Evolutionary conservation across 2,329 filamentous ascomycete species (phyloP).

Genomic region (Penicillium sp.): DNA sequence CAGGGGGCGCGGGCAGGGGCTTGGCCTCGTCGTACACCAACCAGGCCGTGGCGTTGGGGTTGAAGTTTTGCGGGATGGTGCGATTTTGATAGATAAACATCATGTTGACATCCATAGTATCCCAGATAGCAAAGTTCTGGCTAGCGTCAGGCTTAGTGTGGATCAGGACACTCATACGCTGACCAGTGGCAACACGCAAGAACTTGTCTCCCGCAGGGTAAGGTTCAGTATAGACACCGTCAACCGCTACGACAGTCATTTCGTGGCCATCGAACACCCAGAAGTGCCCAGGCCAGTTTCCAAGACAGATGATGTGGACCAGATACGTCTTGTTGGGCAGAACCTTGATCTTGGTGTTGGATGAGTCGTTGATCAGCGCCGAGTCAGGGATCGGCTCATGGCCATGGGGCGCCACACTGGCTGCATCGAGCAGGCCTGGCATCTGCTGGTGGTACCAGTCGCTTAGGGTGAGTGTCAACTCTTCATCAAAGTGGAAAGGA

Average conservation of each 20-base stretch:
- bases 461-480: constrained; percentile 56
- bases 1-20: constrained; percentile 42
- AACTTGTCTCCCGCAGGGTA: constrained; percentile 45
- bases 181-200: constrained; percentile 60
- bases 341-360: constrained; percentile 51
- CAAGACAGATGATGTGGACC: constrained; percentile 63
- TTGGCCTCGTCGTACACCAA: constrained; percentile 47
- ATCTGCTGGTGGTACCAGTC: constrained; percentile 63
- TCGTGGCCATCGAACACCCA: constrained; percentile 40
- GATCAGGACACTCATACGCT: constrained; percentile 49
- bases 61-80: constrained; percentile 54
- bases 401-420: constrained; percentile 43
- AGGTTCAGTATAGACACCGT: constrained; percentile 29
- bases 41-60: constrained; percentile 45
- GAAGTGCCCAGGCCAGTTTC: constrained; percentile 53
- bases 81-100: constrained; percentile 26
- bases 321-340: constrained; percentile 63
- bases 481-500: constrained; percentile 57
- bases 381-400: constrained; percentile 58
- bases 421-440: constrained; percentile 37
- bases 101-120: constrained; percentile 58
- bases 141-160: constrained; percentile 55
- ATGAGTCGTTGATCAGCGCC: constrained; percentile 63
- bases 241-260: constrained; percentile 33
- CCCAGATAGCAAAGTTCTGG: constrained; percentile 59